Base-by-base conservation (phyloP, 371 early-diverging fungal species). In the Rhizopus stolonifer region DNA sequence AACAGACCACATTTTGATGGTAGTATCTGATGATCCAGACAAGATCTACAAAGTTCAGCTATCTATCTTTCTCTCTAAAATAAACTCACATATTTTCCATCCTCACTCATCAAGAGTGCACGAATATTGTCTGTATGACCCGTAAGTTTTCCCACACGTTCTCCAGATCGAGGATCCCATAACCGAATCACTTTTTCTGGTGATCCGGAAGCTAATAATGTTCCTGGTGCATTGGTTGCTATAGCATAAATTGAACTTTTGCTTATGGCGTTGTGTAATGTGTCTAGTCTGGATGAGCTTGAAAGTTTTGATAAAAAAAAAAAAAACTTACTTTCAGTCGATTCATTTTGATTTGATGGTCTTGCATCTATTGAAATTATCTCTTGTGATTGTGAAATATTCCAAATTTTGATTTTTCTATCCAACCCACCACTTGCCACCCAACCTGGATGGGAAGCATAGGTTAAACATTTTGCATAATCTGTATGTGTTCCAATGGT, bases 121-220 rank as follows among this genome's bases (percentile, higher is more conserved):
- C 96, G 90, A 23, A 98, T 89, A 56, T 90, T 90, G 59, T 98
- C 98, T 1, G 93, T 91, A 61, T 98, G 98, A 0, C 98, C 98
- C 8, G 87, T 80, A 45, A 98, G 80, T 61, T 86, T 83, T 15
- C 89, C 80, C 26, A 90, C 80, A 50, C 82, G 79, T 52, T 84
- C 81, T 31, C 85, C 86, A 6, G 86, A 77, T 10, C 83, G 64
- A 34, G 92, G 85, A 65, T 98, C 98, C 94, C 94, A 97, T 18
- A 95, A 72, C 25, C 91, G 77, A 19, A 97, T 82, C 46, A 85
- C 80, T 77, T 90, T 94, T 49, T 96, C 96, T 0, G 96, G 94
- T 4, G 94, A 91, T 2, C 95, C 96, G 15, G 90, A 87, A 2
- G 82, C 88, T 11, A 92, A 66, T 23, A 91, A 56, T 1, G 79